Percentiles rank a stretch among this genome's conserved stretches.
Conservation (phyloP, 495 filamentous ascomycete species). For the Aspergillus bertholletiae region DNA sequence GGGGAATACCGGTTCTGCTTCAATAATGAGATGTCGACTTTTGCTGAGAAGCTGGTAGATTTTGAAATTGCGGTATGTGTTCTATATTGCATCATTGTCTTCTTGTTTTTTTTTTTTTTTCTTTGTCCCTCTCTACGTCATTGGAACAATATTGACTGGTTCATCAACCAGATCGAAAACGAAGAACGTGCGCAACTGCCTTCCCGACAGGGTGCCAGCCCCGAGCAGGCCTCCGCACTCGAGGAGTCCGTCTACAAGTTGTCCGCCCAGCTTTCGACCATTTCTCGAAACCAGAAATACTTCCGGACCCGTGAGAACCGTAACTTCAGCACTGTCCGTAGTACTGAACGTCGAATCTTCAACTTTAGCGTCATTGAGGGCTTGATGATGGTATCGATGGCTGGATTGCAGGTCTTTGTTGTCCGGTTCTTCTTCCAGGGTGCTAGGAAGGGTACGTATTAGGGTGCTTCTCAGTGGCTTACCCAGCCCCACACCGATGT, state of each 20-base stretch:
- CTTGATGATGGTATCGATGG: constrained; percentile 92
- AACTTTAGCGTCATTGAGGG: constrained; percentile 96
- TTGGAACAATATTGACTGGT: constrained; percentile 10
- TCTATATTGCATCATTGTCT: not conserved
- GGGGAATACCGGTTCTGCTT: constrained; percentile 98
- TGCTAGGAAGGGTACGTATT: constrained; percentile 62
- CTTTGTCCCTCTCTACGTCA: too few relatives aligned
- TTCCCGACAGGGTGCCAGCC: constrained; percentile 82
- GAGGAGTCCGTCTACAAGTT: constrained; percentile 97
- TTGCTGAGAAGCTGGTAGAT: constrained; percentile 96
- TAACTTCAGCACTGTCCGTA: constrained; percentile 96
- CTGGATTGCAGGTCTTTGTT: constrained; percentile 93
- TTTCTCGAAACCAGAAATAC: constrained; percentile 97
- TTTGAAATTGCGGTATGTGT: constrained; percentile 89
- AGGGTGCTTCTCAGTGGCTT: not conserved
- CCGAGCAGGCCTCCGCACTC: constrained; percentile 86
- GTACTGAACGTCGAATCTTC: constrained; percentile 92
- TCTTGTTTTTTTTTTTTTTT: not conserved
- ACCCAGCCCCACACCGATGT: not conserved
- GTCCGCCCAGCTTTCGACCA: constrained; percentile 90
- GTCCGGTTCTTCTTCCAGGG: constrained; percentile 99
- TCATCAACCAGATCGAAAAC: constrained; percentile 74
- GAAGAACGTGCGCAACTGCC: constrained; percentile 79
- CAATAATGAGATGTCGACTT: constrained; percentile 97
- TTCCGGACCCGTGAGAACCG: constrained; percentile 98